Evolutionary conservation across 805 yeast genomes (phyloP).

Genomic region (Wickerhamomyces xylosicus): DNA sequence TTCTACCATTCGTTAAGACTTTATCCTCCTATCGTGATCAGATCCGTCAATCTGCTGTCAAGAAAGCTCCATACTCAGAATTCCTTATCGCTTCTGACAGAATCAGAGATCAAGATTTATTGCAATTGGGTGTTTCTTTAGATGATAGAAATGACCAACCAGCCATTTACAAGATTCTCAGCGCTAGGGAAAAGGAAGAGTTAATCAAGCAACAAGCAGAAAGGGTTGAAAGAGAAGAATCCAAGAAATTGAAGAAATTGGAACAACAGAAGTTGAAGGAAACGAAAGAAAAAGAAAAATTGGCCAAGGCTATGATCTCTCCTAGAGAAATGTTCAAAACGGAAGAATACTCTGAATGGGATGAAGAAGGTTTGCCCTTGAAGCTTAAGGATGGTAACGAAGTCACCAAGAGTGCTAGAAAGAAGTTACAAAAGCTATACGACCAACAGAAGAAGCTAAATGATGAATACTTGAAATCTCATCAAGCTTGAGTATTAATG

Average conservation of each 20-base stretch:
- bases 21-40: constrained; percentile 74
- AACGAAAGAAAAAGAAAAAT: constrained; percentile 50
- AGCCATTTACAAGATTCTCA: constrained; percentile 79
- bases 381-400: constrained; percentile 72
- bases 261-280: constrained; percentile 47
- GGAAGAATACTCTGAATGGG: constrained; percentile 64
- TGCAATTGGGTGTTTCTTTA: constrained; percentile 69
- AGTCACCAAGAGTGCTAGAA: constrained; percentile 73
- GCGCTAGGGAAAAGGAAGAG: constrained; percentile 56
- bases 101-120: constrained; percentile 60
- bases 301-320: constrained; percentile 54
- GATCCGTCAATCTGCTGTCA: constrained; percentile 67
- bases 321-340: constrained; percentile 71
- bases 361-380: constrained; percentile 74
- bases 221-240: constrained; percentile 42
- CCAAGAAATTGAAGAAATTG: constrained; percentile 47
- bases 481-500: background rate
- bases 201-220: constrained; percentile 45
- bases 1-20: constrained; percentile 71
- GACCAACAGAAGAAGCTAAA: constrained; percentile 77
- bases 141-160: constrained; percentile 76
- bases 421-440: constrained; percentile 71
- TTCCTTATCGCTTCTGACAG: constrained; percentile 66
- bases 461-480: constrained; percentile 39
- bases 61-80: constrained; percentile 35